Conservation (phyloP, 1,139 yeast species). For the Zygoascus hellenicus region DNA sequence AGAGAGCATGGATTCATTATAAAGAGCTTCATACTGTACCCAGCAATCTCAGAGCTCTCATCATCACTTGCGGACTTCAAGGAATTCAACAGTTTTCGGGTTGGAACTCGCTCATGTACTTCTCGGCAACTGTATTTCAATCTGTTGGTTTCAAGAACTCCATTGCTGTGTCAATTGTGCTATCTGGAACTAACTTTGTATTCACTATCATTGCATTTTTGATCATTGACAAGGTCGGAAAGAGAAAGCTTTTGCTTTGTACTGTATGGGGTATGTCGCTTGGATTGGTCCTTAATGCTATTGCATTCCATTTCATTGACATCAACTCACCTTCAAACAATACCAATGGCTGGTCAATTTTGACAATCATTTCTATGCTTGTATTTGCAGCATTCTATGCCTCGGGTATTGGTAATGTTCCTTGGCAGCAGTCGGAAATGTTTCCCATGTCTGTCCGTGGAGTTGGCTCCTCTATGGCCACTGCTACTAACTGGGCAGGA, state of each 20-base stretch:
- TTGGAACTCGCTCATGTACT: slow-evolving; percentile 91
- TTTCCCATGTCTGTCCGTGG: slow-evolving; percentile 93
- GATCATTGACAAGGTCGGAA: slow-evolving; percentile 78
- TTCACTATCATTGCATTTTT: slow-evolving; percentile 79
- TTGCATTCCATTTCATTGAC: slow-evolving; percentile 79
- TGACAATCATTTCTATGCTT: slow-evolving; percentile 80
- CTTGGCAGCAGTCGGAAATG: slow-evolving; percentile 96
- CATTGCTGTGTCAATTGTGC: slow-evolving; percentile 83
- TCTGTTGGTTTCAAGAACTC: slow-evolving; percentile 81
- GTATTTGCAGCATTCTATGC: slow-evolving; percentile 85
- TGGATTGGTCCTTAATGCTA: slow-evolving; percentile 72
- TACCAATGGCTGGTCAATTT: slow-evolving; percentile 72
- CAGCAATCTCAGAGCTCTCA: slow-evolving; percentile 77
- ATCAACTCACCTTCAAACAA: slow-evolving; percentile 40
- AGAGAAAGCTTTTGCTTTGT: slow-evolving; percentile 66
- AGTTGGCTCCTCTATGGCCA: slow-evolving; percentile 82
- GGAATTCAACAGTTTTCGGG: slow-evolving; percentile 96
- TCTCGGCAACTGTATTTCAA: slow-evolving; percentile 83
- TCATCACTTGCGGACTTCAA: slow-evolving; percentile 86
- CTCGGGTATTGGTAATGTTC: slow-evolving; percentile 91
- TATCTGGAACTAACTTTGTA: slow-evolving; percentile 88
- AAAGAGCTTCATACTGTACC: slow-evolving; percentile 70
- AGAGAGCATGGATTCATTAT: slow-evolving; percentile 33
- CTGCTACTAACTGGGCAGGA: slow-evolving; percentile 94
- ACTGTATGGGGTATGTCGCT: slow-evolving; percentile 78